phyloP scores from a whole-genome alignment of 2,329 filamentous ascomycete genomes.

The Cladosporium oxysporum region DNA sequence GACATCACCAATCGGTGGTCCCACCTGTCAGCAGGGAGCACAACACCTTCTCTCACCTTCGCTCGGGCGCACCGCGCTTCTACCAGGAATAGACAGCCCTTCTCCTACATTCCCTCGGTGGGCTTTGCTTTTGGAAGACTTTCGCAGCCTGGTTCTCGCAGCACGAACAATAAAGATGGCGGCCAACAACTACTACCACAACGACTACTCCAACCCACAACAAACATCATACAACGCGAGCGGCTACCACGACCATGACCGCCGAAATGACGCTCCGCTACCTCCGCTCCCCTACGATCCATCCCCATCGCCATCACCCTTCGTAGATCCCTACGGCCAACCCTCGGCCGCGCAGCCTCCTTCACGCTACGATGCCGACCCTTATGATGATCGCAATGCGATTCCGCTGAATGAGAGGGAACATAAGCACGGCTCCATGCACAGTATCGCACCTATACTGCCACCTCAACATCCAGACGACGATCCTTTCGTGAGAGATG shows the following conservation, averaged over 20 bases:
- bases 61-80: constrained; percentile 7
- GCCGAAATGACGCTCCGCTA: constrained; percentile 45
- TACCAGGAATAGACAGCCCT: background rate
- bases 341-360: constrained; percentile 29
- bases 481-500: constrained; percentile 42
- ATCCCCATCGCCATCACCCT: constrained; percentile 32
- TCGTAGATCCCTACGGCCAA: constrained; percentile 37
- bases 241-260: constrained; percentile 37
- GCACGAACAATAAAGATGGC: constrained; percentile 41
- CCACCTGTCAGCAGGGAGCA: constrained; percentile 11
- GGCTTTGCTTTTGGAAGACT: background rate
- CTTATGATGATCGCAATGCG: constrained; percentile 50
- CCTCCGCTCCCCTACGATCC: constrained; percentile 29
- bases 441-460: constrained; percentile 42
- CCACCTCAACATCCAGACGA: constrained; percentile 40
- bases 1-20: constrained; percentile 10
- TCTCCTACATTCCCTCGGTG: background rate
- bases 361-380: constrained; percentile 43
- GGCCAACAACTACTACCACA: constrained; percentile 64
- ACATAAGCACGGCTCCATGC: constrained; percentile 40
- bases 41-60: constrained; percentile 8
- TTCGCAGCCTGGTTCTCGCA: background rate
- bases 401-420: constrained; percentile 48
- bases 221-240: constrained; percentile 37
- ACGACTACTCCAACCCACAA: constrained; percentile 34